Percentiles rank a stretch among this genome's conserved stretches.
Evolutionary conservation across 169 alveolate species (phyloP).

Genomic region (Cryptosporidium viatorum): DNA sequence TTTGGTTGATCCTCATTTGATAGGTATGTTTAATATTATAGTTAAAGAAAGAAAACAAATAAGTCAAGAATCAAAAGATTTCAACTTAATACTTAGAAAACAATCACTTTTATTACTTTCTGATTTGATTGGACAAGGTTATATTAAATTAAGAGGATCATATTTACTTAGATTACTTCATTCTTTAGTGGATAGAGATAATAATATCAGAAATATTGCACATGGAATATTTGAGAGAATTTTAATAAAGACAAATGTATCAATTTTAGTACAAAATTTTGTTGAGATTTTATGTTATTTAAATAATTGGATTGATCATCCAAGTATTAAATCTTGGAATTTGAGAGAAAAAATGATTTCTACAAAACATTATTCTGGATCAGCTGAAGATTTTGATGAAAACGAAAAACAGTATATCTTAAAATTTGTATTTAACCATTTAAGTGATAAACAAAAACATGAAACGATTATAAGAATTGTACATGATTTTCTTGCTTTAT

Average conservation of each 20-base stretch:
- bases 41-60: not conserved
- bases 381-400: conserved; percentile 2
- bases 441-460: conserved; percentile 65
- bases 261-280: conserved; percentile 58
- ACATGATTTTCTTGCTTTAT: conserved; percentile 63
- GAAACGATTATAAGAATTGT: conserved; percentile 46
- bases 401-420: conserved; percentile 45
- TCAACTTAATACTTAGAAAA: conserved; percentile 15
- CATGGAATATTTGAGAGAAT: conserved; percentile 70
- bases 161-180: conserved; percentile 33
- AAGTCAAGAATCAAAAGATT: not conserved
- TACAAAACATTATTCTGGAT: conserved; percentile 7
- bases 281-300: conserved; percentile 57
- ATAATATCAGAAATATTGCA: conserved; percentile 42
- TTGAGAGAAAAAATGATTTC: not conserved
- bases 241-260: conserved; percentile 6
- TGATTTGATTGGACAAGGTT: conserved; percentile 68
- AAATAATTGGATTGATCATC: conserved; percentile 61
- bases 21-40: conserved; percentile 16
- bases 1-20: conserved; percentile 67
- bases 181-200: conserved; percentile 34
- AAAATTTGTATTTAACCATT: conserved; percentile 27
- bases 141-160: conserved; percentile 65
- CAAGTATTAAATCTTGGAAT: conserved; percentile 57
- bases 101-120: conserved; percentile 45